Percentiles rank a stretch among this genome's conserved stretches.
These are phyloP conservation scores for Orbilia javanica DNA, from an alignment of 2,329 filamentous ascomycete genomes.

Conservation along the genomic window DNA sequence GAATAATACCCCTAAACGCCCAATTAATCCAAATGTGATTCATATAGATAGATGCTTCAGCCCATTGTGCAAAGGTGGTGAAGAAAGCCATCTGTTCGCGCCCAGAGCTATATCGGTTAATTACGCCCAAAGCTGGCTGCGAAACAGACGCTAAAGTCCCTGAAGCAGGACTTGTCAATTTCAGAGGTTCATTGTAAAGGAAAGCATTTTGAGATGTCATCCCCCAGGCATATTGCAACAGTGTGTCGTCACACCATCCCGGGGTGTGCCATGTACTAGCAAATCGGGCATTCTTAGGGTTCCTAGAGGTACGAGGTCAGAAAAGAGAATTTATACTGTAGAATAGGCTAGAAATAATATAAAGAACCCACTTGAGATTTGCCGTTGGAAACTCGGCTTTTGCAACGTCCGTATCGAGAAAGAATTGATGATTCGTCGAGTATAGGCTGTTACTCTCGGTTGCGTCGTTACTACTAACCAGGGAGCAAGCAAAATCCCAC, in stretches of 20 bases:
- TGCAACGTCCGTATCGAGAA: constrained; percentile 65
- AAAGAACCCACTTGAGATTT: constrained; percentile 68
- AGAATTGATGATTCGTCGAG: constrained; percentile 38
- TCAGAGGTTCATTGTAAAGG: constrained; percentile 42
- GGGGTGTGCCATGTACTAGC: constrained; percentile 44
- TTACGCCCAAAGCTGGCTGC: constrained; percentile 70
- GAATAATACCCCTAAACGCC: constrained; percentile 58
- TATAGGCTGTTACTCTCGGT: constrained; percentile 67
- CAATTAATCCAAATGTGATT: constrained; percentile 57
- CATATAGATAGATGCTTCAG: constrained; percentile 60
- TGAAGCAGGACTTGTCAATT: constrained; percentile 16
- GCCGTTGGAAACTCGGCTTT: constrained; percentile 70
- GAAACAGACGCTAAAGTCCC: constrained; percentile 4
- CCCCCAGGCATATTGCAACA: constrained; percentile 26
- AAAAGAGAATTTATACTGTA: not conserved
- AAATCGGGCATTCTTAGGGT: constrained; percentile 52
- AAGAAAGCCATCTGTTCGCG: constrained; percentile 75
- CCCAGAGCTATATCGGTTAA: constrained; percentile 70
- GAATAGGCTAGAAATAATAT: too few relatives aligned
- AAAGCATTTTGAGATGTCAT: constrained; percentile 50
- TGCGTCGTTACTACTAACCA: constrained; percentile 67
- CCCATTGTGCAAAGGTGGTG: constrained; percentile 70
- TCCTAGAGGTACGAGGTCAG: constrained; percentile 8
- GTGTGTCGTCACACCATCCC: constrained; percentile 40
- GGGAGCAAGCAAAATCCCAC: constrained; percentile 68